phyloP scores from a whole-genome alignment of 2,329 filamentous ascomycete species.

The Ophiosphaerella korrae region DNA sequence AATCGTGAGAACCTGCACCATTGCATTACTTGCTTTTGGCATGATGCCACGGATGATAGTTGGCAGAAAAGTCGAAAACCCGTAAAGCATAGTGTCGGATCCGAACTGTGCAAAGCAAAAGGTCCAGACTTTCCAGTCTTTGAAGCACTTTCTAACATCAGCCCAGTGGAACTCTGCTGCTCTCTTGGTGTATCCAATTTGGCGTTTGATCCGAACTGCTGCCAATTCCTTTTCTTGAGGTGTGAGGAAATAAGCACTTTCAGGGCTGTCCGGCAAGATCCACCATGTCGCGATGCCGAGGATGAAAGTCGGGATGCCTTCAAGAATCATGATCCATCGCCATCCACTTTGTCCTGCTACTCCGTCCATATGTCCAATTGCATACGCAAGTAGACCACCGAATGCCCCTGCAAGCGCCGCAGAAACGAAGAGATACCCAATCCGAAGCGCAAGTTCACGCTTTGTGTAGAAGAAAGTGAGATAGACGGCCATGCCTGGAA shows the following conservation, averaged over 20 bases:
- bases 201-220: slow-evolving; percentile 53
- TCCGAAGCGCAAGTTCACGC: slow-evolving; percentile 71
- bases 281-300: slow-evolving; percentile 52
- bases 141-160: slow-evolving; percentile 70
- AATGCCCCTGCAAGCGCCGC: slow-evolving; percentile 73
- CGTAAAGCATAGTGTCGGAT: slow-evolving; percentile 77
- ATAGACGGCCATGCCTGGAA: slow-evolving; percentile 71
- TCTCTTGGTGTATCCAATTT: slow-evolving; percentile 55
- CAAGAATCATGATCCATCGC: slow-evolving; percentile 39
- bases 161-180: slow-evolving; percentile 61
- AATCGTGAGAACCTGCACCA: slow-evolving; percentile 77
- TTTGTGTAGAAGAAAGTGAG: slow-evolving; percentile 79
- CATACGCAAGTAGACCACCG: slow-evolving; percentile 75
- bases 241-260: slow-evolving; percentile 66
- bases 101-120: slow-evolving; percentile 75
- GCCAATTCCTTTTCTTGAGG: slow-evolving; percentile 65
- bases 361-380: slow-evolving; percentile 74
- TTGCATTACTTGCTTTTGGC: slow-evolving; percentile 62
- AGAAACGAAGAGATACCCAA: slow-evolving; percentile 74
- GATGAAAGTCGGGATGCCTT: slow-evolving; percentile 32
- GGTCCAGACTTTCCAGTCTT: slow-evolving; percentile 76
- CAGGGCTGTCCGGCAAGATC: slow-evolving; percentile 69
- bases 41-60: slow-evolving; percentile 77
- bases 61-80: slow-evolving; percentile 77
- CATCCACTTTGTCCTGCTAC: slow-evolving; percentile 55